phyloP scores from a whole-genome alignment of 805 yeast species.

The Ogataea pini region DNA sequence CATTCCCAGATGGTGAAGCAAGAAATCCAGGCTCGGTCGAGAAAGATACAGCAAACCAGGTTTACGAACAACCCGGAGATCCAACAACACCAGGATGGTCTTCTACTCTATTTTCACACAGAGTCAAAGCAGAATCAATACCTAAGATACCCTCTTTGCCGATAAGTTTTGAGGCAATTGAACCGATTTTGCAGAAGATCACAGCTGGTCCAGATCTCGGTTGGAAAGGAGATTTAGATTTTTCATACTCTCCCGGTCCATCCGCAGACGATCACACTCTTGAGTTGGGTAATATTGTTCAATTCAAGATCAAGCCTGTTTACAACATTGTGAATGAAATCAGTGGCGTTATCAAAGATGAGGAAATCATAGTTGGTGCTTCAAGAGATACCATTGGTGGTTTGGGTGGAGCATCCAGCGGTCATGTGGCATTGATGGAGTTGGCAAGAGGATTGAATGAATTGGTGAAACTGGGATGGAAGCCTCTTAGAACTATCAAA shows the following conservation, averaged over 20 bases:
- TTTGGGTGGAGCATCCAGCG: slow-evolving; percentile 52
- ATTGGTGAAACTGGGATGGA: slow-evolving; percentile 46
- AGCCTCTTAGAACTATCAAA: slow-evolving; percentile 42
- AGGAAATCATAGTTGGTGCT: slow-evolving; percentile 55
- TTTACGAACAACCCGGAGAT: slow-evolving; percentile 68
- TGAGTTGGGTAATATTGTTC: slow-evolving; percentile 44
- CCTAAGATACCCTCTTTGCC: slow-evolving; percentile 60
- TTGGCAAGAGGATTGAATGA: slow-evolving; percentile 51
- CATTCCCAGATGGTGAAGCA: slow-evolving; percentile 67
- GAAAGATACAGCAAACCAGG: slow-evolving; percentile 59
- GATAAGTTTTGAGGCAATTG: slow-evolving; percentile 43
- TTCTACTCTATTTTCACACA: slow-evolving; percentile 44
- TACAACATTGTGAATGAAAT: slow-evolving; percentile 53
- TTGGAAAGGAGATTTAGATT: slow-evolving; percentile 44
- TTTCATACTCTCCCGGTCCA: slow-evolving; percentile 51
- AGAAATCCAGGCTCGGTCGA: slow-evolving; percentile 62
- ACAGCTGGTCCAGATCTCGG: slow-evolving; percentile 41
- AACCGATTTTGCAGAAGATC: slow-evolving; percentile 41
- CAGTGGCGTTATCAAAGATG: slow-evolving; percentile 55
- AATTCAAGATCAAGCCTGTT: slow-evolving; percentile 43
- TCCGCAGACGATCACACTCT: slow-evolving; percentile 33
- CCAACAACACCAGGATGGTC: slow-evolving; percentile 78
- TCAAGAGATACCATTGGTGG: slow-evolving; percentile 57
- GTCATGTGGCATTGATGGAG: slow-evolving; percentile 51
- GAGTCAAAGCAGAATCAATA: slow-evolving; percentile 43